Conservation (phyloP, 2,329 filamentous ascomycete genomes). For the Colletotrichum sp. region DNA sequence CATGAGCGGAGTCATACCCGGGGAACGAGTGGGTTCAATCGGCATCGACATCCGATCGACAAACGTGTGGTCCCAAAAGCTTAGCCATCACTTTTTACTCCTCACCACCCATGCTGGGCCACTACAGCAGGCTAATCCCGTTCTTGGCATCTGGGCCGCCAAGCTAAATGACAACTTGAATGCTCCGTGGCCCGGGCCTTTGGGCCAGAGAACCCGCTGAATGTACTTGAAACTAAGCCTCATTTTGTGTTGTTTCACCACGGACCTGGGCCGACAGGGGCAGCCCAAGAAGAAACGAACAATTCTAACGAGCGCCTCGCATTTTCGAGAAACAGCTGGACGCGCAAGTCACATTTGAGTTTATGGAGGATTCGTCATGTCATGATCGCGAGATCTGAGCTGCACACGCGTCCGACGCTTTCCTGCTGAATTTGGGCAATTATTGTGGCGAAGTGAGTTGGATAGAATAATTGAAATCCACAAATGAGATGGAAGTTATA, state of each 20-base stretch:
- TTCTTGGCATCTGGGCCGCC: not conserved
- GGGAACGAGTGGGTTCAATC: not conserved
- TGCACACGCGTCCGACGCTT: not conserved
- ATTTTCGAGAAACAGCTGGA: not conserved
- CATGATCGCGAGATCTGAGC: not conserved
- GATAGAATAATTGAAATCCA: not conserved
- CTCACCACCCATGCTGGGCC: not conserved
- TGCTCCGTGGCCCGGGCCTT: not conserved
- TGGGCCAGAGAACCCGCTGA: not conserved
- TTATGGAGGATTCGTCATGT: not conserved
- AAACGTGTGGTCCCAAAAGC: not conserved
- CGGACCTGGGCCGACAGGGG: not conserved
- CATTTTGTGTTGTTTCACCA: not conserved
- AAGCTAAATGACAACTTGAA: not conserved
- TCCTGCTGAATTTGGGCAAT: not conserved
- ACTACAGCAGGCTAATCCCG: not conserved
- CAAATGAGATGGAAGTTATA: not conserved
- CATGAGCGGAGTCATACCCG: not conserved
- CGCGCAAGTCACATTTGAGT: not conserved
- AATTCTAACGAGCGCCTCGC: too few species aligned
- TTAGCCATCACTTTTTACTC: not conserved
- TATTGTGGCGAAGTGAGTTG: not conserved
- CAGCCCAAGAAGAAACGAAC: not conserved
- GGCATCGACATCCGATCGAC: not conserved
- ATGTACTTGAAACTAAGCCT: conserved; percentile 5